Evolutionary conservation across 129 eudicot species (phyloP), one percentile per base, ranked within the genome.

Genomic region (Sambucus nigra): DNA sequence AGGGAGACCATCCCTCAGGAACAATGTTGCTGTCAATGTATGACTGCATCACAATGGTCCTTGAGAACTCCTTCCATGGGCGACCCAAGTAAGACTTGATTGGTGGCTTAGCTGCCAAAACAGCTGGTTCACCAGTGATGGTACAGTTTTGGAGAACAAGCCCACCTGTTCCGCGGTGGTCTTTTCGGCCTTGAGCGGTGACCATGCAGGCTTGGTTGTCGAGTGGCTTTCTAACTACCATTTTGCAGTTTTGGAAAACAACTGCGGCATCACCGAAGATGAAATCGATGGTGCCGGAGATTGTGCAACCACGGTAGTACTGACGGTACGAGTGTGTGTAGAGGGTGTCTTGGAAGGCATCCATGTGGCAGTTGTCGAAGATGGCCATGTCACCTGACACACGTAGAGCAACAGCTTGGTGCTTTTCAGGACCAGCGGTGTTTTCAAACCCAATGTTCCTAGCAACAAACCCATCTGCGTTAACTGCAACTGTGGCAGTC

Each of bases 401-500:
- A 0, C 79, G 77, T 4, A 80, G 53, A 0, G 94, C 88, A 1
- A 84, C 94, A 4, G 94, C 88, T 63, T 80, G 85, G 32, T 70
- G 72, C 70, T 64, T 74, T 0, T 23, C 26, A 0, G 82, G 64
- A 10, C 94, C 88, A 0, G 85, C 94, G 0, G 56, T 53, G 66
- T 84, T 84, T 24, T 70, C 81, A 25, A 84, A 54, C 32, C 67
- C 70, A 19, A 83, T 67, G 69, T 74, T 82, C 66, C 54, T 76
- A 7, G 74, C 82, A 18, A 71, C 73, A 82, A 80, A 84, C 13
- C 59, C 48, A 13, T 80, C 84, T 4, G 76, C 94, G 4, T 79
- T 51, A 39, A 83, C 72, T 16, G 73, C 66, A 39, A 81, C 68
- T 2, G 95, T 86, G 7, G 93, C 70, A 19, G 93, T 78, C 18